Percentiles rank a stretch among this genome's conserved stretches.
Conservation (phyloP, 129 eudicot genomes). For the Saussurea involucrata region DNA sequence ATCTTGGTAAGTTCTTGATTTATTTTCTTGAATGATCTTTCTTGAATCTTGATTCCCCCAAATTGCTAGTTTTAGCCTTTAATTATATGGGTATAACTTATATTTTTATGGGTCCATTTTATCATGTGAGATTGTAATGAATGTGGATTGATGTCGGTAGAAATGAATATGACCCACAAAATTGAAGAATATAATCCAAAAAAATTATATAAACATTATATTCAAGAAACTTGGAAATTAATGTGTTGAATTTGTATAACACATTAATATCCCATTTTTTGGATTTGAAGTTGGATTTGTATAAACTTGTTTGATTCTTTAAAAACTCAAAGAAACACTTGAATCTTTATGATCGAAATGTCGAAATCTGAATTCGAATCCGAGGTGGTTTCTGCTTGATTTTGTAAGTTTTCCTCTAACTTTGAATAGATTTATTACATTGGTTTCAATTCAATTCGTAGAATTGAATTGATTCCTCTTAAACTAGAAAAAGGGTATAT, state of each 20-base stretch:
- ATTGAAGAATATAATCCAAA: slow-evolving; percentile 1
- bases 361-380: not conserved
- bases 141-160: slow-evolving; percentile 15
- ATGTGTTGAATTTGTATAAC: not conserved
- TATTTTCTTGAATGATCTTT: not conserved
- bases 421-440: no score
- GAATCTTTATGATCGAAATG: not conserved
- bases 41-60: not conserved
- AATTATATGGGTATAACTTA: not conserved
- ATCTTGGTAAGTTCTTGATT: slow-evolving; percentile 63
- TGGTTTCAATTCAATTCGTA: no score
- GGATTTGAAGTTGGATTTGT: not conserved
- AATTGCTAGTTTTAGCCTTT: not conserved
- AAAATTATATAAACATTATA: not conserved
- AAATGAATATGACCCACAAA: slow-evolving; percentile 23
- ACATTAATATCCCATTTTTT: not conserved
- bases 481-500: not conserved
- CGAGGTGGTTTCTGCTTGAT: not conserved
- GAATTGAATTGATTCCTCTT: not conserved
- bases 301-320: not conserved
- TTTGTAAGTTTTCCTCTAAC: not conserved
- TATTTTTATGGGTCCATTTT: not conserved
- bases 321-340: not conserved
- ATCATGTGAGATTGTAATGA: not conserved
- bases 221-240: slow-evolving; percentile 7